Percentiles rank a stretch among this genome's conserved stretches.
Conservation (phyloP, 257 asterid species). For the Solanum corneliomulleri region DNA sequence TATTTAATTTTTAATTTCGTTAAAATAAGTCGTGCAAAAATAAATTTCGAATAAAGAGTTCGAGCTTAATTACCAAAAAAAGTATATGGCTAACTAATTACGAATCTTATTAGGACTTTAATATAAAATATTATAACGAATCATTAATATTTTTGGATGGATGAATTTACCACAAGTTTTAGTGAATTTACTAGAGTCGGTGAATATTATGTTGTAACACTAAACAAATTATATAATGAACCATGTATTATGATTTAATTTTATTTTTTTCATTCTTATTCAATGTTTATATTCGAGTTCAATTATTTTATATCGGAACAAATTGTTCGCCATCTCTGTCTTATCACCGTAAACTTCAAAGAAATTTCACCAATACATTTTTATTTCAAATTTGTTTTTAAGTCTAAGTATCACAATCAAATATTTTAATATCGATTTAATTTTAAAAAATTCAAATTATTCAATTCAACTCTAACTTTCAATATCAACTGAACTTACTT, state of each 20-base stretch:
- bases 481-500: neutral
- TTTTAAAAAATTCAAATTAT: too few species aligned
- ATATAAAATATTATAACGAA: neutral
- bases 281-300: neutral
- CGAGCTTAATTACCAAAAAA: neutral
- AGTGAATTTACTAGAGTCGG: neutral
- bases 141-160: neutral
- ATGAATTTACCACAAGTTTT: neutral
- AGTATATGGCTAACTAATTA: neutral
- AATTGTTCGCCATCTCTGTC: neutral
- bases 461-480: neutral
- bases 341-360: neutral
- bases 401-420: too few species aligned
- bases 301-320: too few species aligned
- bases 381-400: too few species aligned
- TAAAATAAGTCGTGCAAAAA: neutral
- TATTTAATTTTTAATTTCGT: neutral
- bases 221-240: too few species aligned
- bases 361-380: too few species aligned
- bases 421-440: neutral
- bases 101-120: neutral
- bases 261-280: too few species aligned
- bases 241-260: too few species aligned
- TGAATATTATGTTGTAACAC: too few species aligned
- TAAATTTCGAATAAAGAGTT: neutral